These are phyloP conservation scores for Cenchrus fungigraminus DNA, from an alignment of 176 grass and related monocot species.

Conservation along the genomic window DNA sequence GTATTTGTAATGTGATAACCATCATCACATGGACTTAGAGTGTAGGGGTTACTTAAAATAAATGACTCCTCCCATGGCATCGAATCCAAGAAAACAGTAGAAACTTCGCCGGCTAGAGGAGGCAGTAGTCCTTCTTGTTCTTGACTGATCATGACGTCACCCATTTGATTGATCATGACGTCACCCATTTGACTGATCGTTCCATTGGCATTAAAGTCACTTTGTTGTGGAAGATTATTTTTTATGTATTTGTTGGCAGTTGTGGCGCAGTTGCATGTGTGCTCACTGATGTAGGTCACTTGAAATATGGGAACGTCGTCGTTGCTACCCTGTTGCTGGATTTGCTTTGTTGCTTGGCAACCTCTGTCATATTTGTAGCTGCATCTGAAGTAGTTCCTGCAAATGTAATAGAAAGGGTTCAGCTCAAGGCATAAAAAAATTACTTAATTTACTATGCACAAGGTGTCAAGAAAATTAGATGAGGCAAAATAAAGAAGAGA, in stretches of 20 bases:
- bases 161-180: not conserved
- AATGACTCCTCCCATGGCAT: not conserved
- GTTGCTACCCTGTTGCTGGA: not conserved
- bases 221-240: not conserved
- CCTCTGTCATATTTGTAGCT: not conserved
- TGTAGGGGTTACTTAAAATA: no score
- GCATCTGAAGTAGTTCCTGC: conserved; percentile 28
- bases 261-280: not conserved
- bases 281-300: no score
- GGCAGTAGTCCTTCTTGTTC: not conserved
- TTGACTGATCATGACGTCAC: not conserved
- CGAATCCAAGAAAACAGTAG: not conserved
- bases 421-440: not conserved
- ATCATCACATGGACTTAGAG: not conserved
- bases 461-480: not conserved
- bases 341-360: conserved; percentile 3
- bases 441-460: no score
- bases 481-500: no score
- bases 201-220: not conserved
- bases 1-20: not conserved
- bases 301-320: not conserved
- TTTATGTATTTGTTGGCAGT: not conserved
- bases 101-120: not conserved
- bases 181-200: not conserved
- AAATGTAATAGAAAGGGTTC: not conserved